Conservation (phyloP, 768 basidiomycete species). For the Mrakia blollopis region DNA sequence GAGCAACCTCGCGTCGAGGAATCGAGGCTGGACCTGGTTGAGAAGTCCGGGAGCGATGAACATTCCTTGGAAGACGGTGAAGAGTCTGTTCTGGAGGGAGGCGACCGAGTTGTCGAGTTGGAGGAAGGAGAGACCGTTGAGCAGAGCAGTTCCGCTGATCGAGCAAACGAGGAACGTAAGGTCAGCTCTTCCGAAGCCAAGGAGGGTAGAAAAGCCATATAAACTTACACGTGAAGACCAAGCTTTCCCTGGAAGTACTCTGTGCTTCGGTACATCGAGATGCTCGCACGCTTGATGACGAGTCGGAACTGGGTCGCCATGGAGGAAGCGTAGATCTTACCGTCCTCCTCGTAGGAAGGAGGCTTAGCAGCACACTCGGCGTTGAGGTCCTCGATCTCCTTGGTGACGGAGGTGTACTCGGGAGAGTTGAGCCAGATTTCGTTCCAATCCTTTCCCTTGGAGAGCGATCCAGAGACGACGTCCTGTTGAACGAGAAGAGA, state of each 20-base stretch:
- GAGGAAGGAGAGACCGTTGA: slow-evolving; percentile 44
- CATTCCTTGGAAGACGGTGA: slow-evolving; percentile 32
- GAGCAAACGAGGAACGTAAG: no score
- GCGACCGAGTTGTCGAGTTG: slow-evolving; percentile 37
- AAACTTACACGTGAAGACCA: slow-evolving; percentile 13
- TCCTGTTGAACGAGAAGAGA: background rate
- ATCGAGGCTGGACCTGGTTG: slow-evolving; percentile 39
- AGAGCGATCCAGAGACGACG: slow-evolving; percentile 35
- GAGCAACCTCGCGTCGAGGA: slow-evolving; percentile 42
- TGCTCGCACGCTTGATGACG: slow-evolving; percentile 7
- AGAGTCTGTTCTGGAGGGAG: slow-evolving; percentile 30
- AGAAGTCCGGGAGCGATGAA: slow-evolving; percentile 33
- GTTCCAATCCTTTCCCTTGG: slow-evolving; percentile 66
- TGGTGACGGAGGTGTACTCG: slow-evolving; percentile 49
- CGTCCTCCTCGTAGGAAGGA: slow-evolving; percentile 35
- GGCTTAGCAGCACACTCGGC: slow-evolving; percentile 38
- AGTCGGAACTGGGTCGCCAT: slow-evolving; percentile 32
- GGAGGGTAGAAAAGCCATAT: no score
- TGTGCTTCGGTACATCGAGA: slow-evolving; percentile 30
- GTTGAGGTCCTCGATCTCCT: slow-evolving; percentile 49
- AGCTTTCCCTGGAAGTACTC: slow-evolving; percentile 25
- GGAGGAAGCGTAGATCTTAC: slow-evolving; percentile 29
- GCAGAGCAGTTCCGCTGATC: slow-evolving; percentile 24
- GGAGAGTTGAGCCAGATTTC: slow-evolving; percentile 68
- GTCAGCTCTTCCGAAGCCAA: no score